Evolutionary conservation across 2,329 filamentous ascomycete species (phyloP), one percentile per base, ranked within the genome.

Genomic region (Neofusicoccum parvum): DNA sequence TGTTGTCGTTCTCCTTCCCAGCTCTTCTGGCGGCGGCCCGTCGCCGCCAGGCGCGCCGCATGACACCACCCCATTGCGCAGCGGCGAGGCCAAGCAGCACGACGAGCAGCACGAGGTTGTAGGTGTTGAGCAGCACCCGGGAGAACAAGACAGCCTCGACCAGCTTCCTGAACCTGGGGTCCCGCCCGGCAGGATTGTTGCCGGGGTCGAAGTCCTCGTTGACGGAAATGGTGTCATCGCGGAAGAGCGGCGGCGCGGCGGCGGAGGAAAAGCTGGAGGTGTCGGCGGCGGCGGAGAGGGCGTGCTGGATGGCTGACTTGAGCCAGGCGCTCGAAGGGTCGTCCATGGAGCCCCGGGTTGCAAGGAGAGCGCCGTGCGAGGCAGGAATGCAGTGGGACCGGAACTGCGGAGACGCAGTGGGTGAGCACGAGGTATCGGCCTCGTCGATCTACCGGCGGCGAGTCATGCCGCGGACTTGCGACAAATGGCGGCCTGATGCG

Each of bases 131-230:
- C 20, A 81, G 75, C 46, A 70, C 70, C 63, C 78, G 69, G 3
- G 76, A 75, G 67, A 76, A 81, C 37, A 77, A 51, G n/a, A 80
- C 74, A 11, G 72, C 75, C 45, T 77, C 74, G 11, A 79, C 73
- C 6, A 79, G 68, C 63, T 74, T 74, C 50, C 71, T 68, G 60
- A 78, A 76, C 32, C 75, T 68, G 32, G 75, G 77, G 65, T 78
- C 75, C 56, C 73, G 74, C 5, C 74, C 74, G 15, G 23, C 23
- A 23, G 75, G 74, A 50, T 77, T 54, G 12, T 17, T 12, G 6
- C 59, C 59, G 5, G 43, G 56, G 32, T 48, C 56, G 39, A 64
- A 54, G 34, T 64, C 62, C 15, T 64, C 62, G 41, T 46, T 54
- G 20, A 48, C 27, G 15, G 62, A 64, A 37, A 64, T 64, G 48